A percentile compares a stretch with the other conserved stretches of the same genome.
These are phyloP conservation scores for Tolypocladium ovalisporum DNA, from an alignment of 2,329 filamentous ascomycete species.

Conservation along the genomic window DNA sequence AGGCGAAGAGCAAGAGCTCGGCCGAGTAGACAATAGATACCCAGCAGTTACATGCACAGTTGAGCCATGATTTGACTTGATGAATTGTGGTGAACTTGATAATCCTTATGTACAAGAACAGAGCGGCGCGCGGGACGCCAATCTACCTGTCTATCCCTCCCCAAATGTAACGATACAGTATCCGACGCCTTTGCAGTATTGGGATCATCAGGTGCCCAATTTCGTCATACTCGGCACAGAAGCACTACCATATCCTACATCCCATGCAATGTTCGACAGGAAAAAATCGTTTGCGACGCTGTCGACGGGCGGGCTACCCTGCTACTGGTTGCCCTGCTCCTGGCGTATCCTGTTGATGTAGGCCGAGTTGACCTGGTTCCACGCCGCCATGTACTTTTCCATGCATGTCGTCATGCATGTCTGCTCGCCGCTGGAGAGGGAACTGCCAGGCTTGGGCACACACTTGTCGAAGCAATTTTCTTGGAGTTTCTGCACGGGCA, in stretches of 20 bases:
- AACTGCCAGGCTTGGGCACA: conserved; percentile 56
- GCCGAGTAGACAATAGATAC: conserved; percentile 20
- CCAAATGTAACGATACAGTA: not conserved
- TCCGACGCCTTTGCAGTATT: no score
- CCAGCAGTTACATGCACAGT: conserved; percentile 6
- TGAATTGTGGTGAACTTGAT: not conserved
- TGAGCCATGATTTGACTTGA: not conserved
- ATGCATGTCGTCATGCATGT: conserved; percentile 66
- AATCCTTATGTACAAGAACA: not conserved
- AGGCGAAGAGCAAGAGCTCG: conserved; percentile 45
- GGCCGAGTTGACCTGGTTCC: conserved; percentile 62
- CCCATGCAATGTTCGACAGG: not conserved
- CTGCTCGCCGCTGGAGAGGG: conserved; percentile 56
- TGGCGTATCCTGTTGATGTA: conserved; percentile 56
- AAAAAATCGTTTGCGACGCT: not conserved
- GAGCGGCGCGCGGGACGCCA: not conserved
- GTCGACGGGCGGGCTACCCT: not conserved
- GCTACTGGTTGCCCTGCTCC: conserved; percentile 30
- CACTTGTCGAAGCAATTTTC: conserved; percentile 73
- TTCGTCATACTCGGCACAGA: not conserved
- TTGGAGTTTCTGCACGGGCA: conserved; percentile 56
- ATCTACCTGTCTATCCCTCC: not conserved
- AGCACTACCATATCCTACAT: not conserved
- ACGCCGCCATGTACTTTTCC: conserved; percentile 75
- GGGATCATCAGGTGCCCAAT: not conserved